Percentiles rank a stretch among this genome's conserved stretches.
These are phyloP conservation scores for Leishmania arabica DNA, from an alignment of 208 protist genomes.

Conservation along the genomic window DNA sequence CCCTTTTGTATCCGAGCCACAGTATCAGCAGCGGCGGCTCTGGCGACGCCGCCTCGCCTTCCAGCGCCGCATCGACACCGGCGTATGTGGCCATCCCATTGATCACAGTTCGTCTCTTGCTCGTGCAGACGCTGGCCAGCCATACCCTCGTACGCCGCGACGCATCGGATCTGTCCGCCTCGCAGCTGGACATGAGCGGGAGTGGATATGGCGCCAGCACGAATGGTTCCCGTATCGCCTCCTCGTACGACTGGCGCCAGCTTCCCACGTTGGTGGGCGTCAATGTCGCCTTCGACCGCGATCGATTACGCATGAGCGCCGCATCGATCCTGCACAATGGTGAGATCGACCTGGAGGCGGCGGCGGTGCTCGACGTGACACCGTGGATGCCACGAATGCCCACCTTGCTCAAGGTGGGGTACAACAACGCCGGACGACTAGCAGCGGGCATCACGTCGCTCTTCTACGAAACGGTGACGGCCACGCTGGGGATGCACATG, in stretches of 20 bases:
- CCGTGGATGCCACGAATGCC: constrained; percentile 55
- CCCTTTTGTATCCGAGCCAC: not conserved
- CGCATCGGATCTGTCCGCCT: constrained; percentile 8
- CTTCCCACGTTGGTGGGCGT: constrained; percentile 65
- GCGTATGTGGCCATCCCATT: constrained; percentile 18
- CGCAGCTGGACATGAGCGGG: constrained; percentile 10
- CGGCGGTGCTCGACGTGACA: constrained; percentile 57
- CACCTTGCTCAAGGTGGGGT: constrained; percentile 69
- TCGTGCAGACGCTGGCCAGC: constrained; percentile 55
- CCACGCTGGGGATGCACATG: constrained; percentile 70
- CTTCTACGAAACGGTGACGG: constrained; percentile 50
- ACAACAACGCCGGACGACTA: constrained; percentile 63
- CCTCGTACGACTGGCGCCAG: constrained; percentile 51
- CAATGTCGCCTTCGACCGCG: constrained; percentile 46
- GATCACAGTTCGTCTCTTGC: constrained; percentile 27
- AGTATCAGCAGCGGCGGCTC: not conserved
- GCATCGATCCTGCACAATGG: constrained; percentile 77
- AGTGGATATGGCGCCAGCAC: constrained; percentile 12
- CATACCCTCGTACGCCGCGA: constrained; percentile 25
- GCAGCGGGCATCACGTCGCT: constrained; percentile 66
- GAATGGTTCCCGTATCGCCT: constrained; percentile 8
- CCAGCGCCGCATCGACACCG: not conserved
- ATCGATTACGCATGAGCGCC: constrained; percentile 65
- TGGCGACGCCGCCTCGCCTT: not conserved
- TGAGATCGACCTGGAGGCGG: constrained; percentile 60